Evolutionary conservation across 2,329 filamentous ascomycete species (phyloP), one percentile per base, ranked within the genome.

Genomic region (Colletotrichum limetticola): DNA sequence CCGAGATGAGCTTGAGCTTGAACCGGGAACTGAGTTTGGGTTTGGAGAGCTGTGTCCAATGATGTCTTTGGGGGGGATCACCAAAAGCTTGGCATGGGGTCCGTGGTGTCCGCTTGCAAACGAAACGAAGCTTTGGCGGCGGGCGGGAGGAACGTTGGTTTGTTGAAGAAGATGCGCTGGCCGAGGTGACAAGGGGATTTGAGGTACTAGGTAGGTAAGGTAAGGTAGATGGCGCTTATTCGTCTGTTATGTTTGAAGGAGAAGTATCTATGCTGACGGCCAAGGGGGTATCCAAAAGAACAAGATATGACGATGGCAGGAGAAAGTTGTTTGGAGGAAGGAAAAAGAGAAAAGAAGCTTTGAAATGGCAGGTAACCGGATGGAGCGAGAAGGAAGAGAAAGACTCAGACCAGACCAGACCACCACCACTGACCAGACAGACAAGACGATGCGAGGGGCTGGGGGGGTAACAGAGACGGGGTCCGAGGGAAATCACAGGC

Each of bases 11-110:
- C 30, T 30, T 30, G 30, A 30, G 30, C 30, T 32, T 9, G 9
- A 8, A n/a, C 19, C 19, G 4, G 42, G 42, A 19, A 49, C 42
- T 26, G 65, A 56, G 46, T 26, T 71, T 19, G n/a, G 46, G 46
- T 26, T 71, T 19, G n/a, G 46, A 35, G 58, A 57, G 64, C 64
- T 37, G 65, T 30, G 66, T 52, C 66, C 66, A 70, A 66, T 72
- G 56, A 61, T 65, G 56, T 70, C 60, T 57, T 42, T 53, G 22
- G 42, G 55, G 52, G 56, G 56, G 56, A 61, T 42, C 56, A 57
- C 42, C 16, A 28, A 61, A 66, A 16, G 52, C 52, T 65, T 65
- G 32, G 62, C 62, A 65, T 12, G 37, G 55, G 62, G 62, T 57
- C 62, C 62, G 62, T 57, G 24, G 7, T 49, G 52, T 32, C 46